These are phyloP conservation scores for Candida sanyaensis DNA, from an alignment of 1,139 yeast species.

Conservation along the genomic window DNA sequence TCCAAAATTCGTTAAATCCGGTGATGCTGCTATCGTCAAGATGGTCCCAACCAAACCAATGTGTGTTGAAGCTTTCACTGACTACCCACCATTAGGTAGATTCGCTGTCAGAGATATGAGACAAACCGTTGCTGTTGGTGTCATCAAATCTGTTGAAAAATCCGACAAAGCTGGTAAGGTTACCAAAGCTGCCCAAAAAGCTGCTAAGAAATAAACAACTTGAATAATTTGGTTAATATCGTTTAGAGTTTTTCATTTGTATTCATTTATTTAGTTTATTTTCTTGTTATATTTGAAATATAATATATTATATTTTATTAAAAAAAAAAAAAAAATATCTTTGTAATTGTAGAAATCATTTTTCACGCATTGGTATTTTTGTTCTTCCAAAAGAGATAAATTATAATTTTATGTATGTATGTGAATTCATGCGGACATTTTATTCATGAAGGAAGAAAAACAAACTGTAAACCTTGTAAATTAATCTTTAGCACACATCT, in stretches of 20 bases:
- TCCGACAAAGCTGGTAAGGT: slow-evolving; percentile 96
- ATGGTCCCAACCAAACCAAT: slow-evolving; percentile 94
- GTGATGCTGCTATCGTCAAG: slow-evolving; percentile 93
- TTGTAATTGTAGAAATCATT: neutral
- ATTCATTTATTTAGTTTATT: slow-evolving; percentile 6
- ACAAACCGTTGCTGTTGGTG: slow-evolving; percentile 99
- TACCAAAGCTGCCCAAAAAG: slow-evolving; percentile 99
- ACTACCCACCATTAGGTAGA: slow-evolving; percentile 99
- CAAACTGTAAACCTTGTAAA: too few species aligned
- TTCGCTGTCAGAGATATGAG: slow-evolving; percentile 99
- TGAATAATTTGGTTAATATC: slow-evolving; percentile 3
- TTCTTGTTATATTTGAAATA: slow-evolving; percentile 6
- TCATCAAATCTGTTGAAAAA: slow-evolving; percentile 97
- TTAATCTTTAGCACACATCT: too few species aligned
- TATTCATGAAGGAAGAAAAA: too few species aligned
- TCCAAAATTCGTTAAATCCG: slow-evolving; percentile 89
- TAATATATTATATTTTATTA: slow-evolving; percentile 4
- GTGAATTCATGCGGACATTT: too few species aligned
- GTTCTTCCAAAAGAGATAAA: too few species aligned
- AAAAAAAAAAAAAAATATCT: neutral
- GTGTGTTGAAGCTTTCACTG: slow-evolving; percentile 97
- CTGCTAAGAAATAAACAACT: slow-evolving; percentile 84
- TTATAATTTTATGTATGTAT: too few species aligned
- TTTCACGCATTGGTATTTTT: too few species aligned
- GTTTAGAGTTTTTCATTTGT: slow-evolving; percentile 5